Percentiles rank a stretch among this genome's conserved stretches.
phyloP scores from a whole-genome alignment of 225 moss, liverwort and hornwort genomes.

The Polytrichum formosum region DNA sequence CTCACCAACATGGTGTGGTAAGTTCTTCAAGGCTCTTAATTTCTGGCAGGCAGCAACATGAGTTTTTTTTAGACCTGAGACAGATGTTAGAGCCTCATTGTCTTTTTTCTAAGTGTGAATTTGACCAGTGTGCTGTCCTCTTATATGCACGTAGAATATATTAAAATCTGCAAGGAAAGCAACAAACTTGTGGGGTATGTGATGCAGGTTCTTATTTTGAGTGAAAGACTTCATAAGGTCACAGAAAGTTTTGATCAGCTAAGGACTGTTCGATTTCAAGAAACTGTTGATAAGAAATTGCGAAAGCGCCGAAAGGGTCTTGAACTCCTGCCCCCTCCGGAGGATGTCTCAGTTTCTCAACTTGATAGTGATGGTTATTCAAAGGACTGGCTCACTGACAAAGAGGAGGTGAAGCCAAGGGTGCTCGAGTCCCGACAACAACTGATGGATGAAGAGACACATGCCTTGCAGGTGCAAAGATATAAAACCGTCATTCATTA shows the following conservation, averaged over 20 bases:
- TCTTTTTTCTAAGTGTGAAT: no score
- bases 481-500: no score
- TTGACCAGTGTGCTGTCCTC: no score
- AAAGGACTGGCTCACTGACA: conserved; percentile 43
- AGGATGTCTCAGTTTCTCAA: conserved; percentile 27
- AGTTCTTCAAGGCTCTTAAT: conserved; percentile 20
- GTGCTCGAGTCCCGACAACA: conserved; percentile 67
- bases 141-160: no score
- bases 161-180: no score
- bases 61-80: no score
- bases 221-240: conserved; percentile 81
- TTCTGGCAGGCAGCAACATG: conserved; percentile 1
- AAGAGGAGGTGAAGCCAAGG: conserved; percentile 35
- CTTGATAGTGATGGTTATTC: conserved; percentile 40
- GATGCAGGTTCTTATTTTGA: conserved; percentile 79
- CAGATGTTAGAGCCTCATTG: neutral
- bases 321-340: conserved; percentile 39
- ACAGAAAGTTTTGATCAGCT: conserved; percentile 85
- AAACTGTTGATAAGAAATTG: conserved; percentile 78
- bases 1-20: conserved; percentile 99
- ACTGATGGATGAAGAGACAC: conserved; percentile 79
- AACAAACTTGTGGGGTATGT: no score
- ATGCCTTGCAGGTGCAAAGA: conserved; percentile 66
- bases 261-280: conserved; percentile 79
- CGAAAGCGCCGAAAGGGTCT: conserved; percentile 79